Base-by-base conservation (phyloP, 305 asterid genomes). In the Rubia occidens region DNA sequence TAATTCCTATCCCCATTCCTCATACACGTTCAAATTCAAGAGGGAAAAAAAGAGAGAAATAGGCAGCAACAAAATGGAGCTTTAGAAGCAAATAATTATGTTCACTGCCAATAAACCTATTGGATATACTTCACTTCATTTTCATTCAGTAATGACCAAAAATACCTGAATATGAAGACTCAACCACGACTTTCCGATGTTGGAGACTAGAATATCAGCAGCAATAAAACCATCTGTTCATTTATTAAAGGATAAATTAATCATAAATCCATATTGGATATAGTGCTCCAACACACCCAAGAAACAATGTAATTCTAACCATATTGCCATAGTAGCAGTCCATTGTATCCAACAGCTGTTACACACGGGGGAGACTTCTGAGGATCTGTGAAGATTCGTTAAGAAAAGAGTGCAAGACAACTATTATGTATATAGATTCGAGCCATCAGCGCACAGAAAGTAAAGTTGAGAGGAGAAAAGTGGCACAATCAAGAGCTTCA, bases 111-210 rank as follows among this genome's bases (percentile, higher is more conserved):
- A 29, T 29, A 29, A 29, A 29, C 32, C 32, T 29, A 29, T 29
- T 29, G 32, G 32, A 29, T 29, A 29, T 29, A 29, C 32, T 29
- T 29, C 32, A 29, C 32, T 29, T 29, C 32, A 29, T 29, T 29
- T 29, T 29, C 32, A 49, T 60, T 35, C 59, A 40, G 69, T 67
- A 73, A 72, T 68, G 35, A 71, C 67, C 74, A 72, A 71, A 75
- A 74, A 67, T 78, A 90, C 98, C 96, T 90, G 95, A 76, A 93
- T 77, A 76, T 90, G 97, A 82, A 90, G 94, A 79, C 89, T 85
- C 81, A 90, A 76, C 98, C 98, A 90, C 67, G 92, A 89, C 81
- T 83, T 90, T 89, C 88, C 90, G 69, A 93, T 84, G 72, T 85
- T 84, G 74, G 96, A 85, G 37, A 86, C 84, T 67, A 93, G 83